These are phyloP conservation scores for Phytophthora lateralis DNA, from an alignment of 352 stramenopile species.

Conservation along the genomic window DNA sequence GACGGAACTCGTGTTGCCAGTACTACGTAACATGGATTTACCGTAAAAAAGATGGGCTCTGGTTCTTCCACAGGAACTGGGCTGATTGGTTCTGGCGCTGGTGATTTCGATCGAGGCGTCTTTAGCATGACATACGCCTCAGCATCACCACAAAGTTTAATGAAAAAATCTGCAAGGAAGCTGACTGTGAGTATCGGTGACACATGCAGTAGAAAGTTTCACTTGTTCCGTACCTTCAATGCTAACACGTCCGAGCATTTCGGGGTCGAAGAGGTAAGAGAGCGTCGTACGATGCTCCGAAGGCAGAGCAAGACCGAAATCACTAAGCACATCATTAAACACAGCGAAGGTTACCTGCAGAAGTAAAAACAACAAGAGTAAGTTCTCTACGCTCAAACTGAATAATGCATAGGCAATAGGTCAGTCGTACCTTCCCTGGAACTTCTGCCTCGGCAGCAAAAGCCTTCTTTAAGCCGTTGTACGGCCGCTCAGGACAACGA, in stretches of 20 bases:
- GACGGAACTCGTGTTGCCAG: neutral
- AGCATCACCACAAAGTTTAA: conserved; percentile 69
- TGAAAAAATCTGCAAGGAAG: conserved; percentile 64
- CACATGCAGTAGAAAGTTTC: neutral
- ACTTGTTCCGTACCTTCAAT: conserved; percentile 63
- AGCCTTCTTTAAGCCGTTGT: conserved; percentile 84
- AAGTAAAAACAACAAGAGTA: neutral
- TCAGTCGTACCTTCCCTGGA: conserved; percentile 59
- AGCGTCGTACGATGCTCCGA: conserved; percentile 49
- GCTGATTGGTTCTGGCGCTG: conserved; percentile 13
- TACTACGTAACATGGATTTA: conserved; percentile 4
- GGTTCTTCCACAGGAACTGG: conserved; percentile 15
- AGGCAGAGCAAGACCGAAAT: conserved; percentile 64
- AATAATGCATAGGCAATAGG: neutral
- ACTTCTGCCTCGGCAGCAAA: conserved; percentile 68
- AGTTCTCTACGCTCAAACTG: neutral
- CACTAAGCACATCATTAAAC: conserved; percentile 72
- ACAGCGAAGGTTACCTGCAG: conserved; percentile 63
- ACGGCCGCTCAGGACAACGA: conserved; percentile 65
- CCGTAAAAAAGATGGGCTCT: conserved; percentile 32
- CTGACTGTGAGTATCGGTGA: neutral
- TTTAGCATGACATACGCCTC: conserved; percentile 53
- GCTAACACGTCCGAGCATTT: conserved; percentile 55
- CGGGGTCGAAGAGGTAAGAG: conserved; percentile 54
- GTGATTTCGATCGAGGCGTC: conserved; percentile 5